Percentiles rank a stretch among this genome's conserved stretches.
Conservation (phyloP, 2,329 filamentous ascomycete genomes). For the Nectriaceae sp. region DNA sequence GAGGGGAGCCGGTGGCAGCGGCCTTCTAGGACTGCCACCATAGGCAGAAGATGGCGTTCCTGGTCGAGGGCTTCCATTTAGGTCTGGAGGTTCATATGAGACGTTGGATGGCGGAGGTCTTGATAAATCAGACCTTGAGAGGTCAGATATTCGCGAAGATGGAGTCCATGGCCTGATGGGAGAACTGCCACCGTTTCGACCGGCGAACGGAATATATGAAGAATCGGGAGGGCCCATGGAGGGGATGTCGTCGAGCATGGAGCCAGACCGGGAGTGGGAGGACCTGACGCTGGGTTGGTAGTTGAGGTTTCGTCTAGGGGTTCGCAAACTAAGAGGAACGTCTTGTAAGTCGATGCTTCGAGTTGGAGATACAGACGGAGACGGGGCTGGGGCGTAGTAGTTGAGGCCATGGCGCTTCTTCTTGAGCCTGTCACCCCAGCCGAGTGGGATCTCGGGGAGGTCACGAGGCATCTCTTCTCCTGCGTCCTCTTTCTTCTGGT, state of each 20-base stretch:
- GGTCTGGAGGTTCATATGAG: conserved; percentile 81
- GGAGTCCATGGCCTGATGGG: conserved; percentile 63
- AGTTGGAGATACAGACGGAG: conserved; percentile 9
- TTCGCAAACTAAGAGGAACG: conserved; percentile 43
- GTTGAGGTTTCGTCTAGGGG: conserved; percentile 39
- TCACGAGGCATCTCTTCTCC: conserved; percentile 36
- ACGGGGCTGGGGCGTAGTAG: conserved; percentile 17
- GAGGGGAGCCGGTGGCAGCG: conserved; percentile 84
- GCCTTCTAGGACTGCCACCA: conserved; percentile 82
- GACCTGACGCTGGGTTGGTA: conserved; percentile 58
- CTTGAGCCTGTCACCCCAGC: conserved; percentile 43
- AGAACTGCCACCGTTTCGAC: conserved; percentile 42
- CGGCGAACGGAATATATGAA: conserved; percentile 61
- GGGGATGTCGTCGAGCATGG: conserved; percentile 57
- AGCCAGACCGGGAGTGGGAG: conserved; percentile 45
- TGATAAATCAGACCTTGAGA: conserved; percentile 56
- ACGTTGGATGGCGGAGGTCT: conserved; percentile 71
- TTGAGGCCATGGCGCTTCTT: conserved; percentile 24
- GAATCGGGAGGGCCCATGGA: conserved; percentile 64
- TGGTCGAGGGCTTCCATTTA: conserved; percentile 87
- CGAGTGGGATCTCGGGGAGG: conserved; percentile 55
- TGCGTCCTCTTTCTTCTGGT: not conserved
- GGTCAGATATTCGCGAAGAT: conserved; percentile 41
- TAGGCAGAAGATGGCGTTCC: conserved; percentile 90
- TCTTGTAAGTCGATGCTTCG: conserved; percentile 12